Evolutionary conservation across 2,329 filamentous ascomycete species (phyloP).

Genomic region (Thielaviopsis musarum): DNA sequence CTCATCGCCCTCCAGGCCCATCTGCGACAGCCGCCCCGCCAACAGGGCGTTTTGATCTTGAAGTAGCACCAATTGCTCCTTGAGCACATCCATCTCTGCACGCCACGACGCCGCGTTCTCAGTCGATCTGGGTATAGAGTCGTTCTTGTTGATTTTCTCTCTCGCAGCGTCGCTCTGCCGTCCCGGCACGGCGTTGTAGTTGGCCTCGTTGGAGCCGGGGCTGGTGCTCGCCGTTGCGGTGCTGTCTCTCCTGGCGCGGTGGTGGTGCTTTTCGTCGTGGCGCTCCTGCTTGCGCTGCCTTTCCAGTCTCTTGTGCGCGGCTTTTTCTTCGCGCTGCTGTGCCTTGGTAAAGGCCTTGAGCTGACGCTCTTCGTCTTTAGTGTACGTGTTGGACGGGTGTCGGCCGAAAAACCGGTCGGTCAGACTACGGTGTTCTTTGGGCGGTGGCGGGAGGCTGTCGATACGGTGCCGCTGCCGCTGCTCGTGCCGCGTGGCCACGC

Average conservation of each 20-base stretch:
- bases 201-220: background rate
- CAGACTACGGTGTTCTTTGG: conserved; percentile 3
- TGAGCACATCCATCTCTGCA: conserved; percentile 34
- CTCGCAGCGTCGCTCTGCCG: conserved; percentile 31
- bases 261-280: conserved; percentile 48
- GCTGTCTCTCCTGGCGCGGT: conserved; percentile 30
- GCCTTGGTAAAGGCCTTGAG: conserved; percentile 28
- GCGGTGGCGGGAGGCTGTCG: background rate
- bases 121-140: background rate
- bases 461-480: background rate
- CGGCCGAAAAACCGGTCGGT: conserved; percentile 4
- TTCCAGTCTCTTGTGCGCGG: conserved; percentile 48
- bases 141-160: background rate
- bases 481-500: background rate
- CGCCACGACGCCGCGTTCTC: conserved; percentile 13
- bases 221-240: background rate
- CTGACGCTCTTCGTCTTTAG: conserved; percentile 4
- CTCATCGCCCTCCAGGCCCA: conserved; percentile 16
- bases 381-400: background rate
- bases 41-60: conserved; percentile 43
- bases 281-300: conserved; percentile 16
- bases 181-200: conserved; percentile 18
- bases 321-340: conserved; percentile 38
- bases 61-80: conserved; percentile 37
- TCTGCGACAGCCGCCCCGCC: conserved; percentile 34